Percentiles rank a stretch among this genome's conserved stretches.
Evolutionary conservation across 208 protist genomes (phyloP).

Genomic region (Porcisia deanei): DNA sequence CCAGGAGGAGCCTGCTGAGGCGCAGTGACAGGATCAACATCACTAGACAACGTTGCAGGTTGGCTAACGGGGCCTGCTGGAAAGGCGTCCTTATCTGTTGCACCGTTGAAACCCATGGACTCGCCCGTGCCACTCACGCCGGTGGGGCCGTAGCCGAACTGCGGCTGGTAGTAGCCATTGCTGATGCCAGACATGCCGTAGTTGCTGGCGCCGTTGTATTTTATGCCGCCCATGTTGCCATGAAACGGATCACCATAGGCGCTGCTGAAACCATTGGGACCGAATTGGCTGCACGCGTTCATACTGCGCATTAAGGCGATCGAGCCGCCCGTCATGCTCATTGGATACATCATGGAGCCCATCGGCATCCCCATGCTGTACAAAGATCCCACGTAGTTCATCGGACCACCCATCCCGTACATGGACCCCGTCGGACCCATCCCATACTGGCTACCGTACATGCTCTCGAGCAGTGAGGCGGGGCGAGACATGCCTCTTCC

Average conservation of each 20-base stretch:
- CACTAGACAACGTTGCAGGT: background rate
- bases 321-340: conserved; percentile 26
- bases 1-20: background rate
- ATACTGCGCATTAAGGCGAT: conserved; percentile 41
- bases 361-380: conserved; percentile 39
- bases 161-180: conserved; percentile 6
- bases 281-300: conserved; percentile 13
- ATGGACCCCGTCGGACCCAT: conserved; percentile 24
- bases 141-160: conserved; percentile 17
- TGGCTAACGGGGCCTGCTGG: background rate
- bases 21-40: background rate
- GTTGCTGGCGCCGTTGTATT: conserved; percentile 23
- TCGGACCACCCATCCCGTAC: conserved; percentile 18
- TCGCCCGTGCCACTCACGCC: conserved; percentile 30
- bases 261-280: conserved; percentile 27
- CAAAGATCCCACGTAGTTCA: conserved; percentile 32
- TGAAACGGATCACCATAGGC: conserved; percentile 30
- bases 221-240: conserved; percentile 1
- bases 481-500: conserved; percentile 21
- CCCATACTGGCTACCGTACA: conserved; percentile 31
- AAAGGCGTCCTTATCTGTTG: background rate
- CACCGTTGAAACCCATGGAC: background rate
- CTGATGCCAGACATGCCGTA: conserved; percentile 22
- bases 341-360: conserved; percentile 13
- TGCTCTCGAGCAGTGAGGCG: conserved; percentile 13